These are phyloP conservation scores for Prorocentrum cordatum DNA, from an alignment of 169 alveolate genomes.

Conservation along the genomic window DNA sequence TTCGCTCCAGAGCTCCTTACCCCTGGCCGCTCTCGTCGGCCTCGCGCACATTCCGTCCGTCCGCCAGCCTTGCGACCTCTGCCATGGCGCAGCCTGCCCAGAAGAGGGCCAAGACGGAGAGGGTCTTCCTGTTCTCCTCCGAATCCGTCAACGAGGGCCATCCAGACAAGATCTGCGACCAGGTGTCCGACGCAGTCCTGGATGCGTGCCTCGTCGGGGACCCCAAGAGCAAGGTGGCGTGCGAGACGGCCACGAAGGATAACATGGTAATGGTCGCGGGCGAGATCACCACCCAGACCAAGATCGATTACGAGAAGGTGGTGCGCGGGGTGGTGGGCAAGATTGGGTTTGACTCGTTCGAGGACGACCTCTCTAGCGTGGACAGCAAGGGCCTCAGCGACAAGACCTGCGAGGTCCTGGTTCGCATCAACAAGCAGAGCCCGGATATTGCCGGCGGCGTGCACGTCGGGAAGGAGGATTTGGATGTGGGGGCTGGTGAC, in stretches of 20 bases:
- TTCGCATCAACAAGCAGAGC: slow-evolving; percentile 89
- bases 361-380: slow-evolving; percentile 66
- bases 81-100: slow-evolving; percentile 56
- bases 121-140: slow-evolving; percentile 91
- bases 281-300: slow-evolving; percentile 91
- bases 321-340: slow-evolving; percentile 85
- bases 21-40: no score
- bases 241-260: slow-evolving; percentile 93
- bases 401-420: slow-evolving; percentile 88
- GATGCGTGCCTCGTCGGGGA: slow-evolving; percentile 96
- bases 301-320: slow-evolving; percentile 86
- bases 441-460: slow-evolving; percentile 96
- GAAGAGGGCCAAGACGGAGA: slow-evolving; percentile 55
- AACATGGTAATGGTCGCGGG: slow-evolving; percentile 94
- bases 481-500: slow-evolving; percentile 94
- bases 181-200: slow-evolving; percentile 96
- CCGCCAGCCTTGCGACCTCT: no score
- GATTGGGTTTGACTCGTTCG: slow-evolving; percentile 79
- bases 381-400: slow-evolving; percentile 87
- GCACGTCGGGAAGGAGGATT: slow-evolving; percentile 76
- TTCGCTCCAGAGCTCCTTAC: no score
- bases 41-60: no score
- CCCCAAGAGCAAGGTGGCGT: slow-evolving; percentile 83
- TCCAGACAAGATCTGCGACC: slow-evolving; percentile 99
- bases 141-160: slow-evolving; percentile 96